These are phyloP conservation scores for Acer saccharum DNA, from an alignment of 345 rosid genomes.

Conservation along the genomic window DNA sequence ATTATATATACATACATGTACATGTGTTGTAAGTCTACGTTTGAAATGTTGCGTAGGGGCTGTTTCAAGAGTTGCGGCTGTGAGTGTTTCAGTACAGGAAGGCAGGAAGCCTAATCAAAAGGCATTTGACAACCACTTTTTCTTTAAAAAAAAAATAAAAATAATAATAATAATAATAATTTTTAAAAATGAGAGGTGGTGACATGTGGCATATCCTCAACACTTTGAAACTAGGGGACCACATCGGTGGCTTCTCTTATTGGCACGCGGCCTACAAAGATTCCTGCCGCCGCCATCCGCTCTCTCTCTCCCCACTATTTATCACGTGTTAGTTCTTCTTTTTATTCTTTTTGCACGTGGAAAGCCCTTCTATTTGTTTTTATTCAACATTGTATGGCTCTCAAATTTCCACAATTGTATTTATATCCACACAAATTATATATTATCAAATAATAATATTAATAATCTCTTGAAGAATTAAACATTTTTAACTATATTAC, in stretches of 20 bases:
- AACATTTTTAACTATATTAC: too few relatives aligned
- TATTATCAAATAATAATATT: too few relatives aligned
- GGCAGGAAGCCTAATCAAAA: constrained; percentile 27
- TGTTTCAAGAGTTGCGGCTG: constrained; percentile 56
- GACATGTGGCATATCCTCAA: constrained; percentile 36
- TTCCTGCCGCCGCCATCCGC: constrained; percentile 50
- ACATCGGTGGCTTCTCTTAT: constrained; percentile 30
- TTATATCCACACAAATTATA: too few relatives aligned
- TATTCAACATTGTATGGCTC: too few relatives aligned
- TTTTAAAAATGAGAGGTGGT: neutral
- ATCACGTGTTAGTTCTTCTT: constrained; percentile 28
- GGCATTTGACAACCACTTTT: neutral
- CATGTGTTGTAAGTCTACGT: neutral
- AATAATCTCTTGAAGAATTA: too few relatives aligned
- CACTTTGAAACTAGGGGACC: constrained; percentile 34
- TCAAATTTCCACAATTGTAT: too few relatives aligned
- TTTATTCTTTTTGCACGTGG: constrained; percentile 25
- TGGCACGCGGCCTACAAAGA: constrained; percentile 50
- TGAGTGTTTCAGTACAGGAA: constrained; percentile 35
- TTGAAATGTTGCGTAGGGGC: constrained; percentile 3
- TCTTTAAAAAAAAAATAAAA: too few relatives aligned
- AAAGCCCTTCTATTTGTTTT: neutral
- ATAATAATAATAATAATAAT: neutral
- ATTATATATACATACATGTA: neutral
- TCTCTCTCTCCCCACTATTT: constrained; percentile 15